Percentiles rank a stretch among this genome's conserved stretches.
These are phyloP conservation scores for Otatea glauca DNA, from an alignment of 176 grass and related monocot species.

Conservation along the genomic window DNA sequence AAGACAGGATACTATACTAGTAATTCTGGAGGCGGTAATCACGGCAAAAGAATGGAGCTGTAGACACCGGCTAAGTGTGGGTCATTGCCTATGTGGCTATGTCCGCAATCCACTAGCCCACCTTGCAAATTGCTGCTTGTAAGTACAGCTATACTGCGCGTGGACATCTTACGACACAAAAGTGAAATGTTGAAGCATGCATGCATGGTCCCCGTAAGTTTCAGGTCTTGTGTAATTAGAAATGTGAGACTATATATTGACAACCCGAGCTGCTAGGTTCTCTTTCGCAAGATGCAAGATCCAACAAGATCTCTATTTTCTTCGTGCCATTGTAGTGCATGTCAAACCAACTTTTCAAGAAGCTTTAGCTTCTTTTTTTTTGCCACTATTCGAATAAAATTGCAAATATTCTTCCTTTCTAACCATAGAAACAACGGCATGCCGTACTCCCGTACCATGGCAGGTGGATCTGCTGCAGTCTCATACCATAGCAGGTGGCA, in stretches of 20 bases:
- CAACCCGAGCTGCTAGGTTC: not conserved
- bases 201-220: not conserved
- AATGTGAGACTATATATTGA: not conserved
- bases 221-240: not conserved
- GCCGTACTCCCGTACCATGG: too few species aligned
- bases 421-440: too few species aligned
- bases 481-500: too few species aligned
- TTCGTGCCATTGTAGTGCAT: constrained; percentile 5
- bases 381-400: too few species aligned
- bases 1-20: too few species aligned
- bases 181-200: not conserved
- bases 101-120: not conserved
- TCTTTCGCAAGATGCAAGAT: constrained; percentile 17
- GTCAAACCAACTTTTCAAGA: not conserved
- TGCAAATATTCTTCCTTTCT: too few species aligned
- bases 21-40: not conserved
- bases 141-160: not conserved
- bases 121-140: not conserved
- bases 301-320: not conserved
- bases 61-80: not conserved
- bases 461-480: too few species aligned
- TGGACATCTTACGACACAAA: not conserved
- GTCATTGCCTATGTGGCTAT: not conserved
- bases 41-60: not conserved
- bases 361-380: too few species aligned